phyloP scores from a whole-genome alignment of 768 basidiomycete genomes.

The Pleurotus sapidus region DNA sequence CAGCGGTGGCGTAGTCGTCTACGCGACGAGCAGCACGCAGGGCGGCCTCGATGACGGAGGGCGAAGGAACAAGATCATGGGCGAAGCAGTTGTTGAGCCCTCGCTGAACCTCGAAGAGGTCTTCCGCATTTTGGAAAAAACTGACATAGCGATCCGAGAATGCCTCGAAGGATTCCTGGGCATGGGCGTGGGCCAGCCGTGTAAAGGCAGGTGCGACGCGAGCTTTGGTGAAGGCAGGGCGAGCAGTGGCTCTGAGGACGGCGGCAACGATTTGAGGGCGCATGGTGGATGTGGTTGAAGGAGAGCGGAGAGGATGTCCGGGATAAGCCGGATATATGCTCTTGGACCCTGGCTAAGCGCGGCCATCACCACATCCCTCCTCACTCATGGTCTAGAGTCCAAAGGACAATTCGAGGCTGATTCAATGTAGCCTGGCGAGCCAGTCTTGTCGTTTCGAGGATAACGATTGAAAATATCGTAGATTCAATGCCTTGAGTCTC shows the following conservation, averaged over 20 bases:
- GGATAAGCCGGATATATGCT: conserved; percentile 4
- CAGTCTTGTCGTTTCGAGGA: no score
- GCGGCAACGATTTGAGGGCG: conserved; percentile 57
- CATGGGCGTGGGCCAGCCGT: conserved; percentile 58
- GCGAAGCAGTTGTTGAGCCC: conserved; percentile 99
- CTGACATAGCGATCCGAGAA: conserved; percentile 92
- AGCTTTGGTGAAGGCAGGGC: conserved; percentile 35
- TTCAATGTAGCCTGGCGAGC: no score
- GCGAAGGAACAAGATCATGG: conserved; percentile 91
- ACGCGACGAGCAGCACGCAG: conserved; percentile 86
- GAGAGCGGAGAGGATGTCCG: background rate
- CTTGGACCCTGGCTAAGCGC: background rate
- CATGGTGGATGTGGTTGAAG: conserved; percentile 31
- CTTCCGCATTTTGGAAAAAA: conserved; percentile 91
- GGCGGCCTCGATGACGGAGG: conserved; percentile 83
- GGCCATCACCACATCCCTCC: background rate
- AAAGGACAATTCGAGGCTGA: background rate
- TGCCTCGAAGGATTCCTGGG: conserved; percentile 89
- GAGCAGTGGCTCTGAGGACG: conserved; percentile 57
- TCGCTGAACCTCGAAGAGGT: conserved; percentile 98
- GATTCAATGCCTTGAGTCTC: background rate
- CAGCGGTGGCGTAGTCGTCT: conserved; percentile 96
- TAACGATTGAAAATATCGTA: no score
- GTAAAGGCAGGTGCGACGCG: conserved; percentile 38
- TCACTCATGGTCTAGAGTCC: background rate